Evolutionary conservation across 179 eudicot genomes (phyloP), one percentile per base, ranked within the genome.

Genomic region (Camellia oleifera): DNA sequence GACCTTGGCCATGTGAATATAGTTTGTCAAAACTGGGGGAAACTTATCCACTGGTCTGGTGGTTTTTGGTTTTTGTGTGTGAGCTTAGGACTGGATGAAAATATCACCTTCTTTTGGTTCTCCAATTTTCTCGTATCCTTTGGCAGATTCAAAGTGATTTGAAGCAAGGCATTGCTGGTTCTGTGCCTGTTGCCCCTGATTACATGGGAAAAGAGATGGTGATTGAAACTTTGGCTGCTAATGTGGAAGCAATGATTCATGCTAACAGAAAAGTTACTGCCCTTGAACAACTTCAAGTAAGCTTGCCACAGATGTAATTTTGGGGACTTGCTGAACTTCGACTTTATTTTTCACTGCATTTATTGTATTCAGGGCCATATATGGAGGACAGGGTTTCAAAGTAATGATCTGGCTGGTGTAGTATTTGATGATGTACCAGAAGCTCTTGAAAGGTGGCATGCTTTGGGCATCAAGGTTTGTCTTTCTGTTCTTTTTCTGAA

Each of bases 211-310:
- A 90, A 85, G 90, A 82, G 64, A 88, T 85, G 77, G 86, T 93
- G 56, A 84, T 92, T 84, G 91, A 88, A 63, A 89, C 96, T 83
- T 75, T 93, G 85, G 94, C 91, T 76, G 87, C 94, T 58, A 93
- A 93, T 68, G 93, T 92, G 77, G 89, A 85, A 53, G 94, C 91
- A 77, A 93, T 93, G 98, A 89, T 90, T 17, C 87, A 81, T 86
- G 94, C 98, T 78, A 94, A 92, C 88, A 83, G 98, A 78, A 92
- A 93, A 87, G 90, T 93, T 78, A 92, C 94, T 79, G 87, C 93
- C 72, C 81, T 93, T 74, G 87, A 90, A 83, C 93, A 92, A 80
- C 85, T 92, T 57, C 98, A 92, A 81, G 98, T 90, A 70, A 91
- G 83, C 17, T 74, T 12, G 42, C 46, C 57, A 18, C 8, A 14